phyloP scores from a whole-genome alignment of 176 grass and related monocot genomes.

The Oryza longistaminata region DNA sequence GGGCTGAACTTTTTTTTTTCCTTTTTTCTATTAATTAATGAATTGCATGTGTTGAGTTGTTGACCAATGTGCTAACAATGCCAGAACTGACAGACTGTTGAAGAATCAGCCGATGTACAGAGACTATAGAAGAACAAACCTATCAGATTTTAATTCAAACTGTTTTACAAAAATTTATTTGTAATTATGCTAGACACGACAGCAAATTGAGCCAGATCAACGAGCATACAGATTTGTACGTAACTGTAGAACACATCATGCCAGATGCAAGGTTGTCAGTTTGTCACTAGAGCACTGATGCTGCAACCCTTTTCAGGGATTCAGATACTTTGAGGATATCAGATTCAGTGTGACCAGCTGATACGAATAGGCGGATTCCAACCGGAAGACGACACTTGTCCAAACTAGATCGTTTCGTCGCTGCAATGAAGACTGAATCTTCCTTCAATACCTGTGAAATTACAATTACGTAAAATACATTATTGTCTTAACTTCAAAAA shows the following conservation, averaged over 20 bases:
- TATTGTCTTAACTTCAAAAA: background rate
- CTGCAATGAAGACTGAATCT: conserved; percentile 58
- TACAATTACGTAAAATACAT: background rate
- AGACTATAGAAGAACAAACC: background rate
- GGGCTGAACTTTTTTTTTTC: too few relatives aligned
- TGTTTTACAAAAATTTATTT: background rate
- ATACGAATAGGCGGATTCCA: conserved; percentile 53
- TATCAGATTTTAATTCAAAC: background rate
- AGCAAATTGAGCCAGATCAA: background rate
- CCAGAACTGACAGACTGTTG: background rate
- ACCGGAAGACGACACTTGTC: conserved; percentile 54
- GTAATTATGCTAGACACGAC: background rate
- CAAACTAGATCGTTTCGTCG: conserved; percentile 48
- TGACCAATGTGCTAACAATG: too few relatives aligned
- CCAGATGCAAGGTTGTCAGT: background rate
- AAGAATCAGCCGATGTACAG: background rate
- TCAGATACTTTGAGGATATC: conserved; percentile 39
- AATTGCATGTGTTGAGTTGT: too few relatives aligned
- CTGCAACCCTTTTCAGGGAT: conserved; percentile 52
- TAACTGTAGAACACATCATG: background rate
- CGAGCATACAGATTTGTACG: background rate
- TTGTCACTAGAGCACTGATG: conserved; percentile 5
- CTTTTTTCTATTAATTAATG: too few relatives aligned
- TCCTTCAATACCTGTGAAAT: conserved; percentile 49
- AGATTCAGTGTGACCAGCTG: conserved; percentile 46